Percentiles rank a stretch among this genome's conserved stretches.
phyloP scores from a whole-genome alignment of 2,329 filamentous ascomycete species.

The Trichoderma simmonsii region DNA sequence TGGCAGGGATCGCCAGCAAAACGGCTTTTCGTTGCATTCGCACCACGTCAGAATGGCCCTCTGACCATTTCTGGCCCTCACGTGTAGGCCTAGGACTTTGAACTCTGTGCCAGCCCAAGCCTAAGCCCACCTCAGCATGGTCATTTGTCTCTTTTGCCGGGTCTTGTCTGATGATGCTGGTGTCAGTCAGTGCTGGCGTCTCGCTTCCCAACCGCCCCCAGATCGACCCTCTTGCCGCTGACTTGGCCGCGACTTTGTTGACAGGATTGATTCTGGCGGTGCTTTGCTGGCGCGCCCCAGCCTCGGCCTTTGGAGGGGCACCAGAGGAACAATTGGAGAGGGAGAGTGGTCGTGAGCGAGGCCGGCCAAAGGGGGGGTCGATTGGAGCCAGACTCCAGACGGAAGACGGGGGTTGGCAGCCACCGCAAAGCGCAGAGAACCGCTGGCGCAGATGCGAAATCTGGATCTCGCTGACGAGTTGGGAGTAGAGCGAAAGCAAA shows the following conservation, averaged over 20 bases:
- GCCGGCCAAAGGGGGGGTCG: neutral
- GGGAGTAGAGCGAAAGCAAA: neutral
- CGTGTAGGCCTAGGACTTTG: slow-evolving; percentile 1
- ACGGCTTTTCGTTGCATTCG: neutral
- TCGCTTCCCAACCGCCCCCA: slow-evolving; percentile 11
- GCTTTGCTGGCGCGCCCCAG: slow-evolving; percentile 7
- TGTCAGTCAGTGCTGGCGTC: neutral
- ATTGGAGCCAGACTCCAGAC: neutral
- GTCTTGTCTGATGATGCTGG: neutral
- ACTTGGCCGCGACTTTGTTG: neutral
- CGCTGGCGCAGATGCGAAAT: neutral
- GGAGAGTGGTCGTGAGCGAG: neutral
- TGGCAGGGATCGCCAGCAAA: slow-evolving; percentile 4
- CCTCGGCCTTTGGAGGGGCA: neutral
- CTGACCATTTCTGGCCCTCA: neutral
- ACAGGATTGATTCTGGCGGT: neutral
- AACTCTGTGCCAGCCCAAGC: neutral
- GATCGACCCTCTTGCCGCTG: neutral
- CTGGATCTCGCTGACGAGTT: slow-evolving; percentile 3
- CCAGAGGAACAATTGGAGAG: neutral
- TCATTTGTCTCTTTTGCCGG: neutral
- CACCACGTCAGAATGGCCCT: slow-evolving; percentile 5
- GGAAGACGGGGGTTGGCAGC: neutral
- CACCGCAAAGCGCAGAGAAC: neutral
- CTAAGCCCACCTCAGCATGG: neutral